A percentile compares a stretch with the other conserved stretches of the same genome.
phyloP scores from a whole-genome alignment of 2,329 filamentous ascomycete species.

The Cyphellophora attinorum region DNA sequence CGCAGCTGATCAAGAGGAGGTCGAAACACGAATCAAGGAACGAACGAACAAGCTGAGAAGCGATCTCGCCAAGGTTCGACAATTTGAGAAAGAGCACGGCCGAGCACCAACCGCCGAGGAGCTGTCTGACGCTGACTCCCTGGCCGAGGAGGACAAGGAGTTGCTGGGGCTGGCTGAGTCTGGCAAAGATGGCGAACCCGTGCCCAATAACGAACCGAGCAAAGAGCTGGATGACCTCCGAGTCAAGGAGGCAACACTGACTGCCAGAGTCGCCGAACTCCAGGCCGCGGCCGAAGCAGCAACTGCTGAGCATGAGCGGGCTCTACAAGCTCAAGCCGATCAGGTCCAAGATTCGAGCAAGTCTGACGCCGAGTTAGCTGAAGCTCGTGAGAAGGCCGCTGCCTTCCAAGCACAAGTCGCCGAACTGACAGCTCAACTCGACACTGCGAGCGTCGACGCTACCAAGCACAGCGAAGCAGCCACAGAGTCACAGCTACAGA shows the following conservation, averaged over 20 bases:
- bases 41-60: constrained; percentile 19
- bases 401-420: background rate
- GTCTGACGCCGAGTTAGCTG: background rate
- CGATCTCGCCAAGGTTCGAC: constrained; percentile 16
- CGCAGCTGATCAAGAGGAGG: constrained; percentile 16
- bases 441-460: background rate
- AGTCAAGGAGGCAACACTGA: background rate
- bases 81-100: constrained; percentile 16
- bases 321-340: constrained; percentile 1
- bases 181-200: background rate
- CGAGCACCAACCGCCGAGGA: constrained; percentile 13
- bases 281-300: background rate
- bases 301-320: constrained; percentile 2
- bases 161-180: constrained; percentile 17
- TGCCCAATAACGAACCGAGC: background rate
- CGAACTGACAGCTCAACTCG: background rate
- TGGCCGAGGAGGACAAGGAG: constrained; percentile 7
- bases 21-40: constrained; percentile 16
- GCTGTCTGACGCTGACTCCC: constrained; percentile 2
- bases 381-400: background rate
- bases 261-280: background rate
- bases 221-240: background rate
- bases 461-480: too few species aligned
- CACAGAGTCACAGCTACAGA: too few species aligned
- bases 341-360: background rate